Conservation (phyloP, 2,329 filamentous ascomycete species). For the Nemania abortiva region DNA sequence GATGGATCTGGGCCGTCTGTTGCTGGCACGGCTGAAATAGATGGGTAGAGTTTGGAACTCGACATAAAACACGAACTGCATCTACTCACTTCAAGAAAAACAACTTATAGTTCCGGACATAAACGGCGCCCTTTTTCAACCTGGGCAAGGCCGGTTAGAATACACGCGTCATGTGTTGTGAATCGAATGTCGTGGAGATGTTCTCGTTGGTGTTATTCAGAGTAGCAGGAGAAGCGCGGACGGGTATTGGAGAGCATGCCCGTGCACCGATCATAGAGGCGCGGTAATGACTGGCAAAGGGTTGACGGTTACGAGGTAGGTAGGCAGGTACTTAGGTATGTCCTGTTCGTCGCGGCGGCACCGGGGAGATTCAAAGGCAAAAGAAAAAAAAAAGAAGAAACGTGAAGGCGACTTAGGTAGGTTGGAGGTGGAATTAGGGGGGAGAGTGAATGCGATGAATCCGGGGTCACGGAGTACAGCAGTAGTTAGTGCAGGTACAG, state of each 20-base stretch:
- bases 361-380: conserved; percentile 20
- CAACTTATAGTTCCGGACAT: conserved; percentile 22
- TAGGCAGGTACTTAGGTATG: conserved; percentile 1
- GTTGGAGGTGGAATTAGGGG: conserved; percentile 34
- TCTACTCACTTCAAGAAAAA: conserved; percentile 30
- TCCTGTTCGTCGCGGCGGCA: conserved; percentile 27
- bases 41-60: conserved; percentile 28
- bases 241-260: conserved; percentile 12
- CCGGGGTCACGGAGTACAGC: conserved; percentile 30
- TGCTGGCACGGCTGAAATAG: conserved; percentile 31
- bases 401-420: conserved; percentile 5
- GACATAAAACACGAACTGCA: conserved; percentile 40
- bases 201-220: conserved; percentile 16
- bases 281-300: conserved; percentile 30
- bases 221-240: conserved; percentile 6
- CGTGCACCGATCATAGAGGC: conserved; percentile 23
- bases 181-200: conserved; percentile 22
- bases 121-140: conserved; percentile 41
- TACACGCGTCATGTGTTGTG: conserved; percentile 46
- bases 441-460: conserved; percentile 26
- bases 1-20: conserved; percentile 22
- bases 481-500: conserved; percentile 6
- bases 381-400: conserved; percentile 23
- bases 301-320: conserved; percentile 1
- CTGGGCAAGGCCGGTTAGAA: conserved; percentile 38